Conservation (phyloP, 345 rosid species). For the Citrus cavaleriei region DNA sequence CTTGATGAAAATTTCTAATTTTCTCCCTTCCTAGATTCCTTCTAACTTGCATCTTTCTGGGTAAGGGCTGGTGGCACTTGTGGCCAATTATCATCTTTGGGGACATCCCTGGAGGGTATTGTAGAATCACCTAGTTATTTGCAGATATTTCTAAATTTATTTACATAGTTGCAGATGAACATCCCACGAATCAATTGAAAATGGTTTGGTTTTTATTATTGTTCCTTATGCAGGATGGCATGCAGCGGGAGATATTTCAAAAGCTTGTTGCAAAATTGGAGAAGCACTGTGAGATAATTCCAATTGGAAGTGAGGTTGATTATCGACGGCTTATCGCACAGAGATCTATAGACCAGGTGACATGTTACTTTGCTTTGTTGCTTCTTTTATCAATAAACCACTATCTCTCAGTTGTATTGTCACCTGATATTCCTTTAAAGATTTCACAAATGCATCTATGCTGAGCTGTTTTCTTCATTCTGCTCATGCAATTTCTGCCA, state of each 20-base stretch:
- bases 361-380: neutral
- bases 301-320: slow-evolving; percentile 80
- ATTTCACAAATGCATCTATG: neutral
- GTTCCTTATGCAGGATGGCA: slow-evolving; percentile 67
- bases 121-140: neutral
- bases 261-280: slow-evolving; percentile 67
- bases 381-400: neutral
- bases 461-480: neutral
- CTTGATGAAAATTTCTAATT: neutral
- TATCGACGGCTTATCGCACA: slow-evolving; percentile 75
- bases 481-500: neutral
- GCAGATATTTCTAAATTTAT: neutral
- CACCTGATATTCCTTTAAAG: neutral
- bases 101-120: neutral
- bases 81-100: neutral
- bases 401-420: neutral
- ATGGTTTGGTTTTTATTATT: neutral
- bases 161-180: neutral
- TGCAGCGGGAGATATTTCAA: slow-evolving; percentile 83
- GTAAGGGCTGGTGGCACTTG: neutral
- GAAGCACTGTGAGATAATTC: slow-evolving; percentile 70
- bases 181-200: neutral
- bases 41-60: slow-evolving; percentile 5
- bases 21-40: neutral
- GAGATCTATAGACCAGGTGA: slow-evolving; percentile 49